Evolutionary conservation across 208 protist genomes (phyloP).

Genomic region (Acanthamoeba culbertsoni): DNA sequence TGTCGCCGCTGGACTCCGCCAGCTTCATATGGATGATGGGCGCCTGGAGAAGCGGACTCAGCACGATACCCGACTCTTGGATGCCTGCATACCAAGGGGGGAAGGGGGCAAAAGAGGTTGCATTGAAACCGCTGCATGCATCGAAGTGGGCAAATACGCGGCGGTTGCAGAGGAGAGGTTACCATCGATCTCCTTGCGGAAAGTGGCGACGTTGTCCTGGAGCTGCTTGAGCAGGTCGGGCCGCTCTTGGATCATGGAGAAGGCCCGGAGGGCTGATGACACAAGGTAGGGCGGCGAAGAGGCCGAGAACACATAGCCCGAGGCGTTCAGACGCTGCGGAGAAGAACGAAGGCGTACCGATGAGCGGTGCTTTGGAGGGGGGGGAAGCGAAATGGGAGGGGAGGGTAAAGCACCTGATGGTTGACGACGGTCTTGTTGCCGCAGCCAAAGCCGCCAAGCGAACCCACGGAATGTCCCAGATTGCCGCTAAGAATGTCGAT

Average conservation of each 20-base stretch:
- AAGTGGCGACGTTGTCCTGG: constrained; percentile 22
- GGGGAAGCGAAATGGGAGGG: not conserved
- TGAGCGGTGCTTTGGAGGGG: not conserved
- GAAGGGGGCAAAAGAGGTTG: too few species aligned
- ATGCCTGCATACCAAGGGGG: too few species aligned
- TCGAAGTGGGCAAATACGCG: not conserved
- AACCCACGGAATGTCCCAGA: constrained; percentile 89
- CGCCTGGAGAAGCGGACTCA: not conserved
- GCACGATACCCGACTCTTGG: not conserved
- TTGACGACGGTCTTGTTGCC: constrained; percentile 89
- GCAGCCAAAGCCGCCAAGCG: constrained; percentile 95
- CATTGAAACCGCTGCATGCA: not conserved
- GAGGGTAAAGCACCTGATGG: constrained; percentile 75
- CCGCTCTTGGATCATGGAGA: constrained; percentile 84
- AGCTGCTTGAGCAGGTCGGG: constrained; percentile 50
- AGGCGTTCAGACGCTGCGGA: constrained; percentile 88
- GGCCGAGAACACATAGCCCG: constrained; percentile 96
- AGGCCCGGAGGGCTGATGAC: constrained; percentile 82
- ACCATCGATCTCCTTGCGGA: constrained; percentile 6
- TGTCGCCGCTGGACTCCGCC: not conserved
- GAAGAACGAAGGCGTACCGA: not conserved
- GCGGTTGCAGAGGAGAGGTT: not conserved
- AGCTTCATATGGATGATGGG: not conserved
- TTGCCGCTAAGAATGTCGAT: constrained; percentile 87
- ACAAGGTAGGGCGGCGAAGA: constrained; percentile 95